Percentiles rank a stretch among this genome's conserved stretches.
Evolutionary conservation across 1,139 yeast species (phyloP).

Genomic region (Geotrichum citri-aurantii): DNA sequence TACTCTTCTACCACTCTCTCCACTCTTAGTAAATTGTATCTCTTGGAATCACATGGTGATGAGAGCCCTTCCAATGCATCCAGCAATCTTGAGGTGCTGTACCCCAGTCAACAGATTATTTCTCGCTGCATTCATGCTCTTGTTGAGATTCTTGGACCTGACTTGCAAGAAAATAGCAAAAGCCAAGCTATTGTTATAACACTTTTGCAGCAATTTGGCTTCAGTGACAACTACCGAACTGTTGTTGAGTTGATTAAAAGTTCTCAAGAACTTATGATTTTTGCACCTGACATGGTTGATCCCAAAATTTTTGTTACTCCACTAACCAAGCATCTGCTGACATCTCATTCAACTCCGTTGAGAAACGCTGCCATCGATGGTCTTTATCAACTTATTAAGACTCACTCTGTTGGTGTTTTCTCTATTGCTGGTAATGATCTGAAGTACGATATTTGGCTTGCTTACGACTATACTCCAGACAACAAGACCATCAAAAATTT

Average conservation of each 20-base stretch:
- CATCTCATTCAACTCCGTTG: slow-evolving; percentile 22
- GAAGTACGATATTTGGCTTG: slow-evolving; percentile 37
- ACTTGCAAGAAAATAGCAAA: slow-evolving; percentile 35
- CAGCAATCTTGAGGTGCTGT: slow-evolving; percentile 44
- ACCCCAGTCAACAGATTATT: slow-evolving; percentile 39
- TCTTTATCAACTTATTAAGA: slow-evolving; percentile 35
- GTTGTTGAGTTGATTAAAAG: slow-evolving; percentile 29
- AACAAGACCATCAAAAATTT: slow-evolving; percentile 29
- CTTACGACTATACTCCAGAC: slow-evolving; percentile 33
- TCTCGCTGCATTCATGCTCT: slow-evolving; percentile 41
- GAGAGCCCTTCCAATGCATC: slow-evolving; percentile 42
- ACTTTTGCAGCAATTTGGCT: slow-evolving; percentile 32
- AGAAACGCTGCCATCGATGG: slow-evolving; percentile 36
- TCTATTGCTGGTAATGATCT: slow-evolving; percentile 31
- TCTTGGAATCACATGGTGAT: slow-evolving; percentile 52
- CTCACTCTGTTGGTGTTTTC: slow-evolving; percentile 32
- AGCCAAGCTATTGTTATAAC: slow-evolving; percentile 24
- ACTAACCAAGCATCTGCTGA: slow-evolving; percentile 29
- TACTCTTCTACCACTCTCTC: slow-evolving; percentile 44
- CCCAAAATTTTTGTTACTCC: slow-evolving; percentile 25
- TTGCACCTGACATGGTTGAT: slow-evolving; percentile 32
- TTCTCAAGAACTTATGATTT: slow-evolving; percentile 30
- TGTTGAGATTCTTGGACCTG: slow-evolving; percentile 49
- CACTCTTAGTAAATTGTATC: slow-evolving; percentile 43
- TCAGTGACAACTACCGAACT: slow-evolving; percentile 29